These are phyloP conservation scores for Capronia coronata DNA, from an alignment of 2,329 filamentous ascomycete species.

Conservation along the genomic window DNA sequence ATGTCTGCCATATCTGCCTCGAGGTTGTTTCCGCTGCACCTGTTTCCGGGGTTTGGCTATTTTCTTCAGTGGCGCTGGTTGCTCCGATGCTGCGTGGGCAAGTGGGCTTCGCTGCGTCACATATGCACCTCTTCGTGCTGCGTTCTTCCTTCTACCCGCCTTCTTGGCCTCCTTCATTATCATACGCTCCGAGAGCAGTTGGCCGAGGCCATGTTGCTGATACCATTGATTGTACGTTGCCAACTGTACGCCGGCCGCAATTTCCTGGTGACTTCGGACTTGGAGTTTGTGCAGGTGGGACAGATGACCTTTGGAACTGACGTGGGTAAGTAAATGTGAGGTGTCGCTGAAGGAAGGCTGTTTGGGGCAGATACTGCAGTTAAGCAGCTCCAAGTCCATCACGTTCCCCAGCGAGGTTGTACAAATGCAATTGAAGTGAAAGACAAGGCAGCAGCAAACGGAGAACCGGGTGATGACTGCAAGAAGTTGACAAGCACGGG, in stretches of 20 bases:
- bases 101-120: slow-evolving; percentile 1
- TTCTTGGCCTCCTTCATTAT: slow-evolving; percentile 67
- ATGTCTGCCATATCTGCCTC: slow-evolving; percentile 6
- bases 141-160: slow-evolving; percentile 27
- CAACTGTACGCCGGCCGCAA: slow-evolving; percentile 56
- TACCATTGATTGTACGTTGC: slow-evolving; percentile 75
- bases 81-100: slow-evolving; percentile 4
- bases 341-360: slow-evolving; percentile 78
- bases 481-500: slow-evolving; percentile 8
- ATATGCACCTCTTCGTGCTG: slow-evolving; percentile 10
- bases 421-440: slow-evolving; percentile 25
- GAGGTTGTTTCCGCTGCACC: slow-evolving; percentile 9
- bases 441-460: slow-evolving; percentile 21
- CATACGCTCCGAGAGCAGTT: slow-evolving; percentile 70
- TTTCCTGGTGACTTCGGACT: slow-evolving; percentile 62
- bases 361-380: slow-evolving; percentile 77
- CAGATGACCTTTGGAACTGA: slow-evolving; percentile 87
- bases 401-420: slow-evolving; percentile 16
- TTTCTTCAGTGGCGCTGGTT: slow-evolving; percentile 5
- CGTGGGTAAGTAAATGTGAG: slow-evolving; percentile 85
- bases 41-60: slow-evolving; percentile 6
- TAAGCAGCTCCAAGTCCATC: slow-evolving; percentile 56
- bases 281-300: slow-evolving; percentile 76
- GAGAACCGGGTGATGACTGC: slow-evolving; percentile 1
- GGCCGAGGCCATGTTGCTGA: slow-evolving; percentile 60